These are phyloP conservation scores for Tylopilus felleus DNA, from an alignment of 768 basidiomycete species.

Conservation along the genomic window DNA sequence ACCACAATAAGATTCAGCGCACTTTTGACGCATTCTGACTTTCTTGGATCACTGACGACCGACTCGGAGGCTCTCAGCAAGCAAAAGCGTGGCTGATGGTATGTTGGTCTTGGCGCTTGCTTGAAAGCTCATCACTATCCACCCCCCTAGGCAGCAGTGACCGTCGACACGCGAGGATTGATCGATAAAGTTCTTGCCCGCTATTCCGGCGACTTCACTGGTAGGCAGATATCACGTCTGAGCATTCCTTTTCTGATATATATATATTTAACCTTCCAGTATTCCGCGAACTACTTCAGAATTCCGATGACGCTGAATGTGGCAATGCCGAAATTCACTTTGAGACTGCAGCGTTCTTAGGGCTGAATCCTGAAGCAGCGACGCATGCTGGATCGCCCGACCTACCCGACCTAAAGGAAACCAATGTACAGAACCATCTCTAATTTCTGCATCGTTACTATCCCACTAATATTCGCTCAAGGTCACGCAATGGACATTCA, in stretches of 20 bases:
- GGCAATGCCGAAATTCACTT: background rate
- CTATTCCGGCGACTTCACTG: background rate
- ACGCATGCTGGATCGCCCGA: background rate
- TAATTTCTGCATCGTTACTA: background rate
- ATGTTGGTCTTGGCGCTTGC: background rate
- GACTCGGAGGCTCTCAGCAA: background rate
- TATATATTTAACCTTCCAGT: background rate
- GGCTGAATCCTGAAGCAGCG: background rate
- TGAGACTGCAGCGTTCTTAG: background rate
- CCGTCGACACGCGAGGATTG: background rate
- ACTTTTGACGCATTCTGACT: background rate
- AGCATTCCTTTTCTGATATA: background rate
- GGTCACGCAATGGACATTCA: conserved; percentile 4
- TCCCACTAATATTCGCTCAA: background rate
- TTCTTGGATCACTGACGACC: background rate
- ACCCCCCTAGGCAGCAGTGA: background rate
- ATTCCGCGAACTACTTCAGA: conserved; percentile 3
- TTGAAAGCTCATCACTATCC: background rate
- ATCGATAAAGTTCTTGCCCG: background rate
- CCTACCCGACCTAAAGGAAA: background rate
- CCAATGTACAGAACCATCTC: background rate
- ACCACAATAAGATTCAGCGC: too few species aligned
- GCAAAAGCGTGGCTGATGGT: background rate
- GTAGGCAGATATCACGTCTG: background rate
- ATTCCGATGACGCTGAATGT: background rate